Base-by-base conservation (phyloP, 2,329 filamentous ascomycete species). In the Magnaporthiopsis rhizophila region DNA sequence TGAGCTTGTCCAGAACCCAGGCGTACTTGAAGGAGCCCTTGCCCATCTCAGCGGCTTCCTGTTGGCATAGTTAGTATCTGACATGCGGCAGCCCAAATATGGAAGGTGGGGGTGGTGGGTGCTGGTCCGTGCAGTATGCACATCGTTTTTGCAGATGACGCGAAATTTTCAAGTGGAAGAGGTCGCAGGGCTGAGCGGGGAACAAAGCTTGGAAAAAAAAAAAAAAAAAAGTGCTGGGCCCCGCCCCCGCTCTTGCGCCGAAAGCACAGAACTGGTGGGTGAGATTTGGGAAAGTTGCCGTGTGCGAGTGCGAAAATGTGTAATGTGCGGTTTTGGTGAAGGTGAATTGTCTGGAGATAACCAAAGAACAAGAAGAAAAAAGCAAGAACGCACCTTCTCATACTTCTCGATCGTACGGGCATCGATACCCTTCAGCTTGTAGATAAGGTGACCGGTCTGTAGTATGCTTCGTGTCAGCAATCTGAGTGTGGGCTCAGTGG, bases 1-100 rank as follows among this genome's bases (percentile, higher is more conserved):
- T 98, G 78, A 99, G 90, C 86, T 99, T 99, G 92, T 99, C 95
- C 81, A 99, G 89, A 81, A 99, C 95, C 95, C 95, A 98, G 76
- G 94, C 95, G 84, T 99, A 99, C 89, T 99, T 99, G 94, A 99
- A 99, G 80, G 94, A 98, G 86, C 95, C 95, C 90, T 99, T 99
- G 80, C 95, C 95, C 80, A 98, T 87, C 83, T 98, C 92, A 82
- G 93, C 92, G 78, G 95, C 95, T 93, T 97, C 94, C 92, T 96
- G 74, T 80, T 71, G 53, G 71, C 59, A 53, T 70, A 63, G 69
- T 74, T 64, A 72, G 68, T 68, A 24, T 34, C 45, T 65, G 60
- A 57, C 56, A 56, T 50, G 30, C 21, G 53, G 11, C 58, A 32
- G 53, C 26, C 45, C 21, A 53, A 26, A 38, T 9, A 45, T 56